phyloP scores from a whole-genome alignment of 345 rosid species.

The Dovyalis caffra region DNA sequence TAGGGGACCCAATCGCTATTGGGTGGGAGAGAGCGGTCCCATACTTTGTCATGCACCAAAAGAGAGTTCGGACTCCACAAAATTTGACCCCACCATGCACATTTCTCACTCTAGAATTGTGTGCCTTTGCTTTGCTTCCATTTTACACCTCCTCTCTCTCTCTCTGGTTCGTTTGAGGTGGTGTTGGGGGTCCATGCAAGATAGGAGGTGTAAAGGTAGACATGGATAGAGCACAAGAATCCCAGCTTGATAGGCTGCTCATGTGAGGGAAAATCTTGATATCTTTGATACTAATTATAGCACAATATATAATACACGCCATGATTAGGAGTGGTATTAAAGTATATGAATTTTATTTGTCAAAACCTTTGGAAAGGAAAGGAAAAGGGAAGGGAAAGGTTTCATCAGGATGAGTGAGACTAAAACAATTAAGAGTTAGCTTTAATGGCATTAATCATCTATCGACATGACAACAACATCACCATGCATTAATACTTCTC shows the following conservation, averaged over 20 bases:
- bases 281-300: conserved; percentile 29
- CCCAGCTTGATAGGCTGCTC: conserved; percentile 22
- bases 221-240: conserved; percentile 15
- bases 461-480: conserved; percentile 12
- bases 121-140: conserved; percentile 56
- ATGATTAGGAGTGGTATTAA: conserved; percentile 47
- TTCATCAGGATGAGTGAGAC: not conserved
- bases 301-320: conserved; percentile 25
- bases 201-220: conserved; percentile 42
- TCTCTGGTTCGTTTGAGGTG: conserved; percentile 4
- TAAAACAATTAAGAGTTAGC: not conserved
- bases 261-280: conserved; percentile 25
- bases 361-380: conserved; percentile 15
- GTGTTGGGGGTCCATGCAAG: conserved; percentile 32
- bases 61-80: conserved; percentile 12
- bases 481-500: not conserved
- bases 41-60: conserved; percentile 50
- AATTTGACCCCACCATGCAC: conserved; percentile 36
- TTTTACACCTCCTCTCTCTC: conserved; percentile 41
- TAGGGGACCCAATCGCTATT: conserved; percentile 26
- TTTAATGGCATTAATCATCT: conserved; percentile 7
- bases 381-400: conserved; percentile 9
- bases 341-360: conserved; percentile 37
- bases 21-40: conserved; percentile 31
- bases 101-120: conserved; percentile 39